These are phyloP conservation scores for Fusarium nematophilum DNA, from an alignment of 2,329 filamentous ascomycete genomes.

Conservation along the genomic window DNA sequence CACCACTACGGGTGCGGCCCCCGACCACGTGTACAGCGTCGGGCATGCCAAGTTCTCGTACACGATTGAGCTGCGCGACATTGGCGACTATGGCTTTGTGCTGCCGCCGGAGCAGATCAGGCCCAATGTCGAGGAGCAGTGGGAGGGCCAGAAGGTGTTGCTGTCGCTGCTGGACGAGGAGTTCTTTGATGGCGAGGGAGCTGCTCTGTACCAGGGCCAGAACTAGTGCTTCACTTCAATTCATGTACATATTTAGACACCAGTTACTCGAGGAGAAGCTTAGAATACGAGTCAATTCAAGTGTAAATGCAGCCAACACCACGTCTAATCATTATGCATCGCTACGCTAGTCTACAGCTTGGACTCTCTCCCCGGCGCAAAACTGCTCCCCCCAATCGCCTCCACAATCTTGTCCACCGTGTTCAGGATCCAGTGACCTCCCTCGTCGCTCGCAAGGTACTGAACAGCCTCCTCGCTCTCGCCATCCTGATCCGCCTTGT, in stretches of 20 bases:
- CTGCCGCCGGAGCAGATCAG: slow-evolving; percentile 52
- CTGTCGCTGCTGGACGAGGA: slow-evolving; percentile 47
- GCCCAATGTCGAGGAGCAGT: slow-evolving; percentile 51
- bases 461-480: slow-evolving; percentile 50
- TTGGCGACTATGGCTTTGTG: slow-evolving; percentile 51
- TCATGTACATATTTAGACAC: neutral
- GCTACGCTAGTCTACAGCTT: slow-evolving; percentile 24
- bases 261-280: too few species aligned
- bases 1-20: slow-evolving; percentile 47
- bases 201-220: slow-evolving; percentile 34
- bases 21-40: slow-evolving; percentile 44
- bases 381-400: slow-evolving; percentile 57
- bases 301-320: neutral
- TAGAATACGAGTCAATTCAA: neutral
- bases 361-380: slow-evolving; percentile 46
- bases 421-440: slow-evolving; percentile 59
- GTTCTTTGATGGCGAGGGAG: slow-evolving; percentile 49
- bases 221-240: neutral
- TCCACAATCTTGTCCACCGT: slow-evolving; percentile 59
- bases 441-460: slow-evolving; percentile 59
- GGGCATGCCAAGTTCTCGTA: slow-evolving; percentile 51
- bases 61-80: slow-evolving; percentile 52
- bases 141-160: slow-evolving; percentile 51
- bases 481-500: slow-evolving; percentile 50
- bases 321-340: neutral